A percentile compares a stretch with the other conserved stretches of the same genome.
Conservation (phyloP, 176 grass and related monocot genomes). For the Poa annua region DNA sequence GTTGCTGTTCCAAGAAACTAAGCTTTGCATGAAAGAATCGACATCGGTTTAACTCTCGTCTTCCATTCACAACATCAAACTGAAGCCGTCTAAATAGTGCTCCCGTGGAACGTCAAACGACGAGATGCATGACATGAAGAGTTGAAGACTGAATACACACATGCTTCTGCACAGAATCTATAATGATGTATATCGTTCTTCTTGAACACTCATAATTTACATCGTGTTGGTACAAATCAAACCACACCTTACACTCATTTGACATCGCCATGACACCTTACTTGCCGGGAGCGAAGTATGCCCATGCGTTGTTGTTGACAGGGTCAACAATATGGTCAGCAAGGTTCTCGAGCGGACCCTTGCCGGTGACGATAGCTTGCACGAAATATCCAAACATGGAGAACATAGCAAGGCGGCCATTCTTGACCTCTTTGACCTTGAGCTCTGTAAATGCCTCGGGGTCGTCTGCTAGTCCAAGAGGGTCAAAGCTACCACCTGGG, state of each 20-base stretch:
- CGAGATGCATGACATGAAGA: too few relatives aligned
- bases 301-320: neutral
- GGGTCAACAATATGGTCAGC: neutral
- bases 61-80: too few relatives aligned
- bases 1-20: too few relatives aligned
- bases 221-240: neutral
- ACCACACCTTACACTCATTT: neutral
- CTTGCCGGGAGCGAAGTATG: neutral
- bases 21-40: too few relatives aligned
- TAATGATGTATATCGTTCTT: too few relatives aligned
- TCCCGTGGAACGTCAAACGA: too few relatives aligned
- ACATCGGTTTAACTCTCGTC: too few relatives aligned
- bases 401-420: neutral
- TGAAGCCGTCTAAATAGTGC: too few relatives aligned
- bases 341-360: neutral
- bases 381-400: neutral
- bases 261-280: neutral
- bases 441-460: constrained; percentile 51
- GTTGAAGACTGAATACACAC: too few relatives aligned
- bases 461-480: constrained; percentile 73
- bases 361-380: neutral
- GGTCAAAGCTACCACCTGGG: constrained; percentile 87
- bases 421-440: constrained; percentile 1
- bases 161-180: too few relatives aligned
- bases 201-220: too few relatives aligned